Base-by-base conservation (phyloP, 2,329 filamentous ascomycete genomes). In the Diaporthe sp. region DNA sequence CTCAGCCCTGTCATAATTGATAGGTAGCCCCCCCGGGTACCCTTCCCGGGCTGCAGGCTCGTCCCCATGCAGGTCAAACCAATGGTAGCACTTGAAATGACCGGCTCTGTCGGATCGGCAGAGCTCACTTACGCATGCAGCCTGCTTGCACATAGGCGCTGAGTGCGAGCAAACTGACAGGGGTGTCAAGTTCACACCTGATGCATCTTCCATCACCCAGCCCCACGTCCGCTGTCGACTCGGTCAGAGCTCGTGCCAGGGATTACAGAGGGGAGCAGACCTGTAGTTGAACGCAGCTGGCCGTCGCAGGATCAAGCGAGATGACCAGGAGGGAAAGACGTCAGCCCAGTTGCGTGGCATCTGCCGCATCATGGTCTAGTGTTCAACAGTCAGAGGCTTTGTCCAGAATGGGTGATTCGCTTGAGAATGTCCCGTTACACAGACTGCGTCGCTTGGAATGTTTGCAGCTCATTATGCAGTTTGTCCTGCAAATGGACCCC, bases 1-100 rank as follows among this genome's bases (percentile, higher is more conserved):
- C 34, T 70, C 65, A 70, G 65, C 49, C 65, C 49, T 70, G n/a
- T 42, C 9, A 70, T 12, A 39, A 53, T 19, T 28, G 62, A 53
- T 31, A 25, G 12, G 22, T 13, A 19, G 39, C 37, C 1, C 42
- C 19, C 19, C 4, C 65, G 34, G 65, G 65, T 70, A 55, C 65
- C 2, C 19, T 13, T 2, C 65, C 65, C 46, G 25, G 31, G 6
- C 22, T 17, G 28, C 15, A 22, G 7, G 42, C n/a, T 19, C 17
- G 3, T 13, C 13, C 28, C 9, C 28, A 17, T n/a, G 15, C 44
- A 34, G n/a, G 12, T 22, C 5, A n/a, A 22, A n/a, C 19, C 61
- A 51, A 19, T 67, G 9, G 7, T 31, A 39, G 9, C 34, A 4
- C n/a, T 31, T 10, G 15, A n/a, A 28, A 31, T 22, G 19, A n/a